Conservation (phyloP, 1,284 basidiomycete genomes). For the Marasmius fiardii region DNA sequence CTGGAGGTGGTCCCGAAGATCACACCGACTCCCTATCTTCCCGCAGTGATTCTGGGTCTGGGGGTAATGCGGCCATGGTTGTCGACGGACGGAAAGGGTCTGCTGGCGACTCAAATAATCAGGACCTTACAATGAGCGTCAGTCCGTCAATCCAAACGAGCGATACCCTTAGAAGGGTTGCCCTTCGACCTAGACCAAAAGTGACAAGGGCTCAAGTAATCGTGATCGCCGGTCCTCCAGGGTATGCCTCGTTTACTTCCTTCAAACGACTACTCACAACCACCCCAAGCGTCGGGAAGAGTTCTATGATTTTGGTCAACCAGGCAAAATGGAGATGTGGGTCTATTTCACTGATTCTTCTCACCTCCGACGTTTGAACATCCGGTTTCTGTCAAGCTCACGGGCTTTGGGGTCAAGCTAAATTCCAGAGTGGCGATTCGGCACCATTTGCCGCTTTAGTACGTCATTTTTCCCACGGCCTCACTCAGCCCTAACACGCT, state of each 20-base stretch:
- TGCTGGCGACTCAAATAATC: constrained; percentile 11
- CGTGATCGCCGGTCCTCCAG: constrained; percentile 60
- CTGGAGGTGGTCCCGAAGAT: constrained; percentile 30
- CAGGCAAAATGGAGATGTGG: constrained; percentile 69
- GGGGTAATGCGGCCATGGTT: constrained; percentile 7
- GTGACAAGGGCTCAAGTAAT: constrained; percentile 53
- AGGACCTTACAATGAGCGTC: constrained; percentile 23
- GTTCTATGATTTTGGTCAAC: constrained; percentile 61
- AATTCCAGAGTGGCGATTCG: constrained; percentile 60
- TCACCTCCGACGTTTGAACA: background rate
- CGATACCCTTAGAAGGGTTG: constrained; percentile 41
- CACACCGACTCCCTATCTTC: constrained; percentile 44
- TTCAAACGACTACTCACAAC: background rate
- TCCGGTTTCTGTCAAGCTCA: constrained; percentile 40
- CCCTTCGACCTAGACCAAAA: constrained; percentile 38
- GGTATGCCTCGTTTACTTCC: constrained; percentile 35
- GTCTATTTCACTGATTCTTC: constrained; percentile 17
- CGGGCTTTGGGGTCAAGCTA: constrained; percentile 72
- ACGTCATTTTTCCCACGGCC: constrained; percentile 18
- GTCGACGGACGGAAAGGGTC: constrained; percentile 3
- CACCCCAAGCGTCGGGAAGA: constrained; percentile 58
- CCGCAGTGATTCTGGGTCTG: constrained; percentile 33
- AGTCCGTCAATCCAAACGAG: constrained; percentile 31
- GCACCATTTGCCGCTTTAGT: constrained; percentile 67
- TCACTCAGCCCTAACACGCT: background rate